These are phyloP conservation scores for Fraxinus americana DNA, from an alignment of 257 asterid species.

Conservation along the genomic window DNA sequence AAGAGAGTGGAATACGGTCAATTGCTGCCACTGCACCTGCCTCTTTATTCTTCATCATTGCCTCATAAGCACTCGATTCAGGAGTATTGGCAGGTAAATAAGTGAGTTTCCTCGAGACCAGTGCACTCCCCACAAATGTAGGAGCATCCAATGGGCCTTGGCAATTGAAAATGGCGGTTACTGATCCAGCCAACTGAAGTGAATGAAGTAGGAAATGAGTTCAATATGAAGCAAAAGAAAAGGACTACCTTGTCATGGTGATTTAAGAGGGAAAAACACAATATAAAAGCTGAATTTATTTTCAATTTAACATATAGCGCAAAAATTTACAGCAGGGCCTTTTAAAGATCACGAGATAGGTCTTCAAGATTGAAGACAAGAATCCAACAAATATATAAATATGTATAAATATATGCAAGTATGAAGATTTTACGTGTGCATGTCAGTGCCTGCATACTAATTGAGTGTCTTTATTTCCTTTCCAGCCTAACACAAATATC, in stretches of 20 bases:
- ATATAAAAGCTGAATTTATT: background rate
- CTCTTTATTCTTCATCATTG: slow-evolving; percentile 81
- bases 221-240: slow-evolving; percentile 7
- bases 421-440: background rate
- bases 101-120: slow-evolving; percentile 86
- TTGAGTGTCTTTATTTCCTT: background rate
- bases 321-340: background rate
- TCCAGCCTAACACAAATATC: background rate
- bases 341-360: background rate
- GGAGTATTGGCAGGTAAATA: slow-evolving; percentile 65
- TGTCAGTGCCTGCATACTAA: background rate
- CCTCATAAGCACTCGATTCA: slow-evolving; percentile 83
- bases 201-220: slow-evolving; percentile 24
- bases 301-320: background rate
- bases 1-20: slow-evolving; percentile 90
- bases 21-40: slow-evolving; percentile 99
- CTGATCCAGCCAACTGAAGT: slow-evolving; percentile 94
- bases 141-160: slow-evolving; percentile 99
- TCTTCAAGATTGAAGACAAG: background rate
- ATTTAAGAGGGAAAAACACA: background rate
- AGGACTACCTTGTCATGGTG: slow-evolving; percentile 22
- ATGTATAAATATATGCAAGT: background rate
- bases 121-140: slow-evolving; percentile 91
- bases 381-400: background rate
- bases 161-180: slow-evolving; percentile 93